Evolutionary conservation across 352 stramenopile genomes (phyloP).

Genomic region (Pythium pyrilobum): DNA sequence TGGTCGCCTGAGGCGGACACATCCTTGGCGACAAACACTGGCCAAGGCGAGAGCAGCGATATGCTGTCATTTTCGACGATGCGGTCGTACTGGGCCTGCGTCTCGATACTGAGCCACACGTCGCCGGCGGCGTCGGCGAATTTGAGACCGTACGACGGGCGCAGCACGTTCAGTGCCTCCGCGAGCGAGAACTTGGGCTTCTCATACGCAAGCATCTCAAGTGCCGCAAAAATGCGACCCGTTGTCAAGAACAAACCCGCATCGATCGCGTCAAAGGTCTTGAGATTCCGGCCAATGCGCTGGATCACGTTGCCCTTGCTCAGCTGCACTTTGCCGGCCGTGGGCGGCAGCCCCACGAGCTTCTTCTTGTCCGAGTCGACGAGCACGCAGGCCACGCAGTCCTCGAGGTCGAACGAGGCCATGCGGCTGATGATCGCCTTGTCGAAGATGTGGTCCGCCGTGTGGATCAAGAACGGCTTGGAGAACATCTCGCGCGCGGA

Average conservation of each 20-base stretch:
- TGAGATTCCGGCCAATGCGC: slow-evolving; percentile 63
- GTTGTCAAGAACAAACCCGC: slow-evolving; percentile 77
- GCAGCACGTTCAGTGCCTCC: slow-evolving; percentile 76
- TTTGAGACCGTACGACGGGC: slow-evolving; percentile 70
- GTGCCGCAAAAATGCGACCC: slow-evolving; percentile 57
- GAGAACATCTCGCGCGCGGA: slow-evolving; percentile 74
- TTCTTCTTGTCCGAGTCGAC: slow-evolving; percentile 65
- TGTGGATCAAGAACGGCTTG: slow-evolving; percentile 84
- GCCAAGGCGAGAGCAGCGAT: slow-evolving; percentile 58
- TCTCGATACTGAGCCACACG: slow-evolving; percentile 79
- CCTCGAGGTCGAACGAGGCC: slow-evolving; percentile 65
- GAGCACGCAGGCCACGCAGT: slow-evolving; percentile 70
- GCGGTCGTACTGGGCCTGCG: slow-evolving; percentile 53
- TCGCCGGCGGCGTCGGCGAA: slow-evolving; percentile 59
- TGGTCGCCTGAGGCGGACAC: slow-evolving; percentile 6
- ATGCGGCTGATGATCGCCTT: slow-evolving; percentile 61
- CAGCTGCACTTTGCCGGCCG: slow-evolving; percentile 65
- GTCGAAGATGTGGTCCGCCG: slow-evolving; percentile 82
- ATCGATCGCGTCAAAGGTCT: slow-evolving; percentile 74
- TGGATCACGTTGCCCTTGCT: slow-evolving; percentile 45
- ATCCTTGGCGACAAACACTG: slow-evolving; percentile 75
- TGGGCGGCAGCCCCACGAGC: slow-evolving; percentile 48
- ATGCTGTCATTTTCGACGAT: slow-evolving; percentile 58
- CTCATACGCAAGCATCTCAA: slow-evolving; percentile 82
- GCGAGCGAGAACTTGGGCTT: slow-evolving; percentile 82